Percentiles rank a stretch among this genome's conserved stretches.
Evolutionary conservation across 2,329 filamentous ascomycete species (phyloP).

Genomic region (Elsinoe fawcettii): DNA sequence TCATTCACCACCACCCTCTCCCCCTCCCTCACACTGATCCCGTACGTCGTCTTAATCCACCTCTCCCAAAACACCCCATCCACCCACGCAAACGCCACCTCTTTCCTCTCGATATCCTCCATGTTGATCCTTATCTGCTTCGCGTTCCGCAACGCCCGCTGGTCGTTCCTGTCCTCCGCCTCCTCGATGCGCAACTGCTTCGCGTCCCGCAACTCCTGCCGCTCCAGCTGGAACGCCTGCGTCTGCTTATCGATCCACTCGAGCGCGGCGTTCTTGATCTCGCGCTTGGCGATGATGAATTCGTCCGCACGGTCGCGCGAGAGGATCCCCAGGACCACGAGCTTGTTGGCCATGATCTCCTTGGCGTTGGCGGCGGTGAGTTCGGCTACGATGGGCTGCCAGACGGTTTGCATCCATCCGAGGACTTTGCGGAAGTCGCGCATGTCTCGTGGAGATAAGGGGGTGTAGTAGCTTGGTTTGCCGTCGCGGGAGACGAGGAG

Average conservation of each 20-base stretch:
- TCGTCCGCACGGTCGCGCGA: slow-evolving; percentile 71
- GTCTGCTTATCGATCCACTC: slow-evolving; percentile 99
- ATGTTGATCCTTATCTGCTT: slow-evolving; percentile 91
- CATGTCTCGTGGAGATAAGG: slow-evolving; percentile 84
- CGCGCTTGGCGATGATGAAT: slow-evolving; percentile 69
- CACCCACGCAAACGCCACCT: slow-evolving; percentile 94
- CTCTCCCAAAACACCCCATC: slow-evolving; percentile 96
- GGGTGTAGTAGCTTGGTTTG: slow-evolving; percentile 81
- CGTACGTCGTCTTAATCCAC: slow-evolving; percentile 93
- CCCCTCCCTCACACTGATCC: slow-evolving; percentile 75
- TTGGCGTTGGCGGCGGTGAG: slow-evolving; percentile 82
- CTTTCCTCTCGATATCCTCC: slow-evolving; percentile 76
- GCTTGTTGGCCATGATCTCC: slow-evolving; percentile 90
- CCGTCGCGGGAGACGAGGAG: slow-evolving; percentile 83
- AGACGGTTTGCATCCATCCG: slow-evolving; percentile 91
- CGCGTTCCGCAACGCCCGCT: slow-evolving; percentile 74
- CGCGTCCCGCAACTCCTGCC: slow-evolving; percentile 84
- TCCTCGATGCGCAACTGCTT: slow-evolving; percentile 96
- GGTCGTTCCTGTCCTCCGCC: slow-evolving; percentile 85
- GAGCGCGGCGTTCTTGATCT: slow-evolving; percentile 89
- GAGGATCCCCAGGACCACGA: slow-evolving; percentile 87
- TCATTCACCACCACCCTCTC: slow-evolving; percentile 96
- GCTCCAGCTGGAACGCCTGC: slow-evolving; percentile 81
- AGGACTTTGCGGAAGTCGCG: slow-evolving; percentile 74
- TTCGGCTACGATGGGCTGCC: slow-evolving; percentile 93